A percentile compares a stretch with the other conserved stretches of the same genome.
Evolutionary conservation across 1,284 basidiomycete genomes (phyloP).

Genomic region (Apiotrichum akiyoshidainum): DNA sequence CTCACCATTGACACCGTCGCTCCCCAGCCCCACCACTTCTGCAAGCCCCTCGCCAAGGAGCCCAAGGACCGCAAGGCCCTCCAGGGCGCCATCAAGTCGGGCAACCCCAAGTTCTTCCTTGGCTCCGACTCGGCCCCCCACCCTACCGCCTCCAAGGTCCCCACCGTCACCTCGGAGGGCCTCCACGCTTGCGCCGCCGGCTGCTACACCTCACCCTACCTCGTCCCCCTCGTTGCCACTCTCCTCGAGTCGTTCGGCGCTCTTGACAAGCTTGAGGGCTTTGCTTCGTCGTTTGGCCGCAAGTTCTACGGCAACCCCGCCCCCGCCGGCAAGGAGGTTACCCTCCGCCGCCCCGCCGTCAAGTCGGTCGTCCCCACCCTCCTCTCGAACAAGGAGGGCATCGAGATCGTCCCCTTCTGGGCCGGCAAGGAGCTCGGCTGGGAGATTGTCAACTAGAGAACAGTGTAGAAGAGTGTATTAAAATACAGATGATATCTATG

Average conservation of each 20-base stretch:
- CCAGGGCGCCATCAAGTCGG: slow-evolving; percentile 73
- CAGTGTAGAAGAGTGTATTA: too few species aligned
- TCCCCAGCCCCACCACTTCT: slow-evolving; percentile 92
- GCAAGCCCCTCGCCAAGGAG: slow-evolving; percentile 97
- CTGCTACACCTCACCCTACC: slow-evolving; percentile 84
- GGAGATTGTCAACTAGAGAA: slow-evolving; percentile 59
- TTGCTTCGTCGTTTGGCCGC: slow-evolving; percentile 73
- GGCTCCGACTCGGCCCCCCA: slow-evolving; percentile 98
- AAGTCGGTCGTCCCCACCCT: slow-evolving; percentile 55
- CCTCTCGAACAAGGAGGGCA: slow-evolving; percentile 52
- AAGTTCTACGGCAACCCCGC: slow-evolving; percentile 65
- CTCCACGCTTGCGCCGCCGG: slow-evolving; percentile 82
- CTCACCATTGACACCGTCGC: slow-evolving; percentile 97
- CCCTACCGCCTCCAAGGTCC: slow-evolving; percentile 72
- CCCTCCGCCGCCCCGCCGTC: slow-evolving; percentile 47
- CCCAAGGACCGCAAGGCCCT: slow-evolving; percentile 87
- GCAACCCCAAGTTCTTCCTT: slow-evolving; percentile 94
- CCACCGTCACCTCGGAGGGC: slow-evolving; percentile 44
- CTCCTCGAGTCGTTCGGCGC: slow-evolving; percentile 85
- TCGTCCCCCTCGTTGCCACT: slow-evolving; percentile 73
- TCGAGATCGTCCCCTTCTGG: slow-evolving; percentile 84
- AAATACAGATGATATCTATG: too few species aligned
- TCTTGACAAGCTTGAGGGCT: slow-evolving; percentile 71
- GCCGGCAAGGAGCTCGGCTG: slow-evolving; percentile 78
- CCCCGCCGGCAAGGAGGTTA: slow-evolving; percentile 45